Evolutionary conservation across 2,329 filamentous ascomycete genomes (phyloP), one percentile per base, ranked within the genome.

Genomic region (Phialemonium atrogriseum): DNA sequence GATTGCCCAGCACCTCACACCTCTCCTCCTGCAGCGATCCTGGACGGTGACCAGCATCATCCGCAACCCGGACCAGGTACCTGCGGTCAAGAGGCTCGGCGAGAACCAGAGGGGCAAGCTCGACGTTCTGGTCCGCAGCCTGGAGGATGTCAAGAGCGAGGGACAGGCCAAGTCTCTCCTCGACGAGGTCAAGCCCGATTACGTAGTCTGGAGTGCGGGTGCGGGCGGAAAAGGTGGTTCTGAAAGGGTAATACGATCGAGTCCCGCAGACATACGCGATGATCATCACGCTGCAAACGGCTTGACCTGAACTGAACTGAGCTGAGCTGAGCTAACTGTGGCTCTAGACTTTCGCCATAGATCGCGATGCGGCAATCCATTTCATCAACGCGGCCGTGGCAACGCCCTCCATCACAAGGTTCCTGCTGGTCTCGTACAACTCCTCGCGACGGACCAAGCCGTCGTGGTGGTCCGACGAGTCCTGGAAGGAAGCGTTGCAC

Each of bases 41-140:
- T 89, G 84, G 80, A 74, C 73, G 42, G 80, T 93, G 33, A 87
- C 81, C 37, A 84, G 79, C 52, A 64, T 91, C 38, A 80, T 93
- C 53, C 81, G 85, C 47, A 73, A 77, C 41, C 62, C 73, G n/a
- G 74, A 77, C 1, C 84, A 91, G 43, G 68, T 71, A 25, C 50
- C 63, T 4, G 62, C 76, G 32, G 77, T 93, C 35, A 59, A 80
- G 45, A 68, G 68, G 35, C 68, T 84, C 4, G 74, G 68, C 36
- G 54, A 41, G 24, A 36, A 35, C 14, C 64, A 73, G 33, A 68
- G 68, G 2, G 80, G 80, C 16, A 79, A 72, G 40, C 59, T 91
- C 22, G 68, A 73, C 33, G 78, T 88, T 4, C 61, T 88, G 1
- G 66, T 89, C 11, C 70, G 70, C 48, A 84, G 76, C 48, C 59